Percentiles rank a stretch among this genome's conserved stretches.
phyloP scores from a whole-genome alignment of 148 eudicot species.

The Pharnaceum exiguum region DNA sequence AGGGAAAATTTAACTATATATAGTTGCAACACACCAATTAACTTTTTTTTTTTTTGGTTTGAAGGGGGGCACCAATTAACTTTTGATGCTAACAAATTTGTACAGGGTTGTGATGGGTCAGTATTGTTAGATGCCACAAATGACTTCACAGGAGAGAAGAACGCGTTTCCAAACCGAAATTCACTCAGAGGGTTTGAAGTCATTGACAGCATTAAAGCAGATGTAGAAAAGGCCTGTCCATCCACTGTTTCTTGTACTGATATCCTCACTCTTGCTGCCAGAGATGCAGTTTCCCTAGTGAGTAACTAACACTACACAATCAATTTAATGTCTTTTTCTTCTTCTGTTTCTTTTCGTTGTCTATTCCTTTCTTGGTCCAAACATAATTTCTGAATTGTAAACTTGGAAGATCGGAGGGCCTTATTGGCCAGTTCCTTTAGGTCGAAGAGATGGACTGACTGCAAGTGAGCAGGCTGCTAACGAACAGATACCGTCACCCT shows the following conservation, averaged over 20 bases:
- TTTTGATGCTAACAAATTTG: neutral
- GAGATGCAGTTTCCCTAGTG: too few relatives aligned
- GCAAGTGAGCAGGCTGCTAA: slow-evolving; percentile 84
- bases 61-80: neutral
- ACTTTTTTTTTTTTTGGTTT: neutral
- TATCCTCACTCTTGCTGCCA: too few relatives aligned
- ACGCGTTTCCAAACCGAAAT: too few relatives aligned
- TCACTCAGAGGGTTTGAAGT: too few relatives aligned
- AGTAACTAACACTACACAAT: too few relatives aligned
- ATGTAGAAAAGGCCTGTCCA: too few relatives aligned
- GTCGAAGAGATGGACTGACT: slow-evolving; percentile 63
- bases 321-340: too few relatives aligned
- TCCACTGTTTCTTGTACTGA: too few relatives aligned
- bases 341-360: too few relatives aligned
- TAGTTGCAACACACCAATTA: neutral
- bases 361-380: neutral
- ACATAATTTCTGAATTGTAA: neutral
- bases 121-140: too few relatives aligned
- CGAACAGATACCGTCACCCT: slow-evolving; percentile 80
- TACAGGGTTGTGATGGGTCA: neutral
- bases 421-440: slow-evolving; percentile 78
- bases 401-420: slow-evolving; percentile 70
- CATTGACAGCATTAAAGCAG: too few relatives aligned
- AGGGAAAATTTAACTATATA: neutral
- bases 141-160: too few relatives aligned